Percentiles rank a stretch among this genome's conserved stretches.
phyloP scores from a whole-genome alignment of 164 flowering plant genomes.

The Magnolia kwangsiensis region DNA sequence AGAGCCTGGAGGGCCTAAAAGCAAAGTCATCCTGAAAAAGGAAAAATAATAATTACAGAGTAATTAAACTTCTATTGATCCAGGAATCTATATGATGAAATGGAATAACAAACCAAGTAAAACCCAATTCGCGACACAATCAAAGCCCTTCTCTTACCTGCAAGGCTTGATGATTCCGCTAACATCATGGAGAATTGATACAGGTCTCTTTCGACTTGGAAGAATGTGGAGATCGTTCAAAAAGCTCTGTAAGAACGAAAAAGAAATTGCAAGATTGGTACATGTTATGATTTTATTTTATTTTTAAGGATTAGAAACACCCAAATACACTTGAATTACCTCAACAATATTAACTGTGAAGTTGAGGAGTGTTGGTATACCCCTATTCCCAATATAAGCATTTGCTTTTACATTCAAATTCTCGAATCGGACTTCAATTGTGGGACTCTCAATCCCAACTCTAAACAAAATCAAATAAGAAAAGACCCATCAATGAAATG shows the following conservation, averaged over 20 bases:
- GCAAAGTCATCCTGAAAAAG: conserved; percentile 33
- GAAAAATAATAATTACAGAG: background rate
- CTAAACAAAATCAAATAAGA: conserved; percentile 23
- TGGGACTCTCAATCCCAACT: conserved; percentile 78
- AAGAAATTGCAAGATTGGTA: background rate
- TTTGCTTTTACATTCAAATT: conserved; percentile 70
- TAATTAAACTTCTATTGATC: background rate
- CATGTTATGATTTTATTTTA: too few species aligned
- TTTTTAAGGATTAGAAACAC: background rate
- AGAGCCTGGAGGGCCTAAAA: conserved; percentile 37
- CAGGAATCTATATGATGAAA: background rate
- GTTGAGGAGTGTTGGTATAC: conserved; percentile 74
- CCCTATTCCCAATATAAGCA: conserved; percentile 62
- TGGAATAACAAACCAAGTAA: background rate
- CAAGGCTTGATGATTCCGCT: conserved; percentile 15
- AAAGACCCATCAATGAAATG: background rate
- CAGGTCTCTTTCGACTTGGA: conserved; percentile 6
- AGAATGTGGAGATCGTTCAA: conserved; percentile 11
- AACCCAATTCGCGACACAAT: background rate
- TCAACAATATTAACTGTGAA: conserved; percentile 6
- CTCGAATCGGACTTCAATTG: conserved; percentile 79
- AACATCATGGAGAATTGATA: conserved; percentile 4
- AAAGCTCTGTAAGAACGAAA: background rate
- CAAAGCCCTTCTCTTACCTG: background rate
- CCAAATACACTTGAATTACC: background rate